Evolutionary conservation across 768 basidiomycete genomes (phyloP).

Genomic region (Inosperma sp.): DNA sequence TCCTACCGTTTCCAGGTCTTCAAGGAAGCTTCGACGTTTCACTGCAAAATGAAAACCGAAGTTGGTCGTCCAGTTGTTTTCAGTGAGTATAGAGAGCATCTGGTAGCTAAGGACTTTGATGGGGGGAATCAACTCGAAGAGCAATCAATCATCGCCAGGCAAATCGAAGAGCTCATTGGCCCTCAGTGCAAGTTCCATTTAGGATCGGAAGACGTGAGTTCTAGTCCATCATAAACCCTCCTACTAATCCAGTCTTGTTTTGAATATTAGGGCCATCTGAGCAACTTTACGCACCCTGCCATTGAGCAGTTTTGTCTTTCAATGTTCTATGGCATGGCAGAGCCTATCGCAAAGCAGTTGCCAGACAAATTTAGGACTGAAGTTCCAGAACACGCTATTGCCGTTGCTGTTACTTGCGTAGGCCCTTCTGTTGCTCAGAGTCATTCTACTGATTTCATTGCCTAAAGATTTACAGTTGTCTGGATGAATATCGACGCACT

Average conservation of each 20-base stretch:
- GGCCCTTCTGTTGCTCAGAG: not conserved
- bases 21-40: not conserved
- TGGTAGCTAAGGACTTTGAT: too few relatives aligned
- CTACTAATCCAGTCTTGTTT: too few relatives aligned
- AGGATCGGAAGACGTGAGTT: not conserved
- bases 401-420: constrained; percentile 13
- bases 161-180: not conserved
- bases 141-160: too few relatives aligned
- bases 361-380: constrained; percentile 9
- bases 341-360: constrained; percentile 7
- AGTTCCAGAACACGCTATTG: constrained; percentile 10
- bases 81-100: not conserved
- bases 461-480: constrained; percentile 4
- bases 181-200: not conserved
- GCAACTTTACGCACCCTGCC: constrained; percentile 10
- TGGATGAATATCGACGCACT: not conserved
- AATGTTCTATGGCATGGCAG: constrained; percentile 8
- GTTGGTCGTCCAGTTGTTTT: not conserved
- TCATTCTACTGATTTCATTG: not conserved
- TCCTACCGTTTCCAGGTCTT: not conserved
- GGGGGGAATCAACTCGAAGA: too few relatives aligned
- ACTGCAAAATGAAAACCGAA: not conserved
- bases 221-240: too few relatives aligned
- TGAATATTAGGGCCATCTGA: constrained; percentile 6
- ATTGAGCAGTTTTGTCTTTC: constrained; percentile 8